phyloP scores from a whole-genome alignment of 2,329 filamentous ascomycete species.

The Xylaria sp. region DNA sequence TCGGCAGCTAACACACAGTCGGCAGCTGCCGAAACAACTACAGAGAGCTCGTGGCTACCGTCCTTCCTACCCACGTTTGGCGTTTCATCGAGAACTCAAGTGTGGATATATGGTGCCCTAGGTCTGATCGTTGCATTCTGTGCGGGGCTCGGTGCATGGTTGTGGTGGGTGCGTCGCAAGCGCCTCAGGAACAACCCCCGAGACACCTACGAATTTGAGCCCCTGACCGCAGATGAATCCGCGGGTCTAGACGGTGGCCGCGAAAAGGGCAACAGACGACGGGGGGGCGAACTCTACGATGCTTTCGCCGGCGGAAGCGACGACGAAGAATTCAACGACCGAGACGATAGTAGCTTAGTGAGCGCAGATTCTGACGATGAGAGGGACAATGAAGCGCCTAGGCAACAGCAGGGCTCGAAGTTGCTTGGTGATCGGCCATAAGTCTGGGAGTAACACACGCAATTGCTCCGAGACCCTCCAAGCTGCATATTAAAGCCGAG shows the following conservation, averaged over 20 bases:
- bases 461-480: not conserved
- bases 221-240: conserved; percentile 81
- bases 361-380: conserved; percentile 40
- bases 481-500: not conserved
- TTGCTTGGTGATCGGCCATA: conserved; percentile 22
- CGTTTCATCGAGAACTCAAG: conserved; percentile 82
- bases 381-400: conserved; percentile 12
- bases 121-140: conserved; percentile 88
- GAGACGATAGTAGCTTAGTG: conserved; percentile 46
- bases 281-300: conserved; percentile 93
- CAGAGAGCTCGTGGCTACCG: conserved; percentile 72
- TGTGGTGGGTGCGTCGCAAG: conserved; percentile 79
- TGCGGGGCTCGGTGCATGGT: conserved; percentile 77
- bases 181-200: conserved; percentile 75
- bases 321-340: conserved; percentile 70
- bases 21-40: conserved; percentile 42
- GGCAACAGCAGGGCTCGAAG: conserved; percentile 29
- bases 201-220: conserved; percentile 92
- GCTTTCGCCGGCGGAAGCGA: conserved; percentile 88
- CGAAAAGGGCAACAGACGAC: conserved; percentile 54
- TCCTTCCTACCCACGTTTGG: conserved; percentile 91
- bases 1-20: conserved; percentile 38
- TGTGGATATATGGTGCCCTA: conserved; percentile 91
- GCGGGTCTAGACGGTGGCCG: conserved; percentile 55
- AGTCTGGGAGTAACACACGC: not conserved